Percentiles rank a stretch among this genome's conserved stretches.
Evolutionary conservation across 331 rosid species (phyloP).

Genomic region (Pyrus hybrid): DNA sequence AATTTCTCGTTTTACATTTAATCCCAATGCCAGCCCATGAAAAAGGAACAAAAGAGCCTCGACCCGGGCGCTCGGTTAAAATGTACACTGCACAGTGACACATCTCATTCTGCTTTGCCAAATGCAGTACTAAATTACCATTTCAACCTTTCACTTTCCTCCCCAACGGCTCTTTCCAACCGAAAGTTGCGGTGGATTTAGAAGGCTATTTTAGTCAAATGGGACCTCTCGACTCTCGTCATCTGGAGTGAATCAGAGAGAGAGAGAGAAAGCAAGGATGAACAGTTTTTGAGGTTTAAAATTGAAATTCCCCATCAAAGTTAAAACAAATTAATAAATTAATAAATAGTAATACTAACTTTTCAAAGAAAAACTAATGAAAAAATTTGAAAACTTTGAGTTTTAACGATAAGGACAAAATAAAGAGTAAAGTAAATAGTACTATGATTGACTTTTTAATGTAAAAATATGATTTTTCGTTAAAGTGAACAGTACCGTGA

Average conservation of each 20-base stretch:
- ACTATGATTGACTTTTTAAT: too few relatives aligned
- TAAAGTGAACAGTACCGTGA: too few relatives aligned
- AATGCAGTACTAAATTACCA: background rate
- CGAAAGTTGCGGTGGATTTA: background rate
- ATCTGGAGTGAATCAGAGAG: background rate
- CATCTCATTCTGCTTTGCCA: background rate
- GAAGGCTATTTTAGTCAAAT: conserved; percentile 10
- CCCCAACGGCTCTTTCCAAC: background rate
- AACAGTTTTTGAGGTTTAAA: conserved; percentile 12
- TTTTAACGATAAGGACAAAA: too few relatives aligned
- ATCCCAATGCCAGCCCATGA: background rate
- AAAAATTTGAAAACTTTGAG: too few relatives aligned
- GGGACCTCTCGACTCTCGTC: background rate
- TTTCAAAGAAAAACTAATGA: too few relatives aligned
- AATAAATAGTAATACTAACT: background rate
- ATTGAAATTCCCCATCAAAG: background rate
- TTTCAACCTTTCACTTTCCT: background rate
- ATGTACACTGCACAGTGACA: background rate
- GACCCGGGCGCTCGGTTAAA: background rate
- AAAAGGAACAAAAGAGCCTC: background rate
- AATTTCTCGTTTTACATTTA: background rate
- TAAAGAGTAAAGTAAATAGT: too few relatives aligned
- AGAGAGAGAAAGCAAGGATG: too few relatives aligned
- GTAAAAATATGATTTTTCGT: too few relatives aligned
- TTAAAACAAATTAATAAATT: background rate